Conservation (phyloP, 805 yeast species). For the Candida succiphila region DNA sequence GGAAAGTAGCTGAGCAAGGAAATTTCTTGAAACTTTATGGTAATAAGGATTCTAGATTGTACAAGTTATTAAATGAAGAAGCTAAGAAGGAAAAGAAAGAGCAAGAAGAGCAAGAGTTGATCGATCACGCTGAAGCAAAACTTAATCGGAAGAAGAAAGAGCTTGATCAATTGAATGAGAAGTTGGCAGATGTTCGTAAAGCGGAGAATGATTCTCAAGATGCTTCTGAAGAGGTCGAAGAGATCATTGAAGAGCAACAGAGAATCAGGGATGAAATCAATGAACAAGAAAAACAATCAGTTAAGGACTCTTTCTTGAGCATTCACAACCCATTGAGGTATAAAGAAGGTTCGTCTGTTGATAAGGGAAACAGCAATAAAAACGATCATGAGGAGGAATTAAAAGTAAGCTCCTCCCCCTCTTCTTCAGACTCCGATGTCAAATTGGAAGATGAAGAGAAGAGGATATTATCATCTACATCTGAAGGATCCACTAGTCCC, state of each 20-base stretch:
- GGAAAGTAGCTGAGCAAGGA: constrained; percentile 73
- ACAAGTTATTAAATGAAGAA: constrained; percentile 21
- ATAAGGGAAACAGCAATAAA: too few relatives aligned
- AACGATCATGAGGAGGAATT: too few relatives aligned
- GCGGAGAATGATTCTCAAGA: background rate
- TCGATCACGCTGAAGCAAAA: constrained; percentile 3
- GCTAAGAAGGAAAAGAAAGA: constrained; percentile 7
- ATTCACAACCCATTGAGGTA: background rate
- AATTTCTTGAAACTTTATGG: constrained; percentile 45
- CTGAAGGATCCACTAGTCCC: too few relatives aligned
- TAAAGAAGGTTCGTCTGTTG: background rate
- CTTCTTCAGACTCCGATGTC: too few relatives aligned
- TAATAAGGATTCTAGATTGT: constrained; percentile 24
- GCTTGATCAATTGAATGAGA: constrained; percentile 1
- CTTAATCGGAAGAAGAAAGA: constrained; percentile 6
- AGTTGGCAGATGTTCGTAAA: constrained; percentile 1
- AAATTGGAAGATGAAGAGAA: too few relatives aligned
- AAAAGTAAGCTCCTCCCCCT: too few relatives aligned
- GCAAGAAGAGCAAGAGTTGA: constrained; percentile 6
- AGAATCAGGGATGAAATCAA: constrained; percentile 1
- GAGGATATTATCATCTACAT: too few relatives aligned
- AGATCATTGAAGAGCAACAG: background rate
- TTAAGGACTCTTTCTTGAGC: background rate
- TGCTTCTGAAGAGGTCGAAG: background rate
- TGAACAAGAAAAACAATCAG: constrained; percentile 1